Conservation (phyloP, 257 asterid genomes). For the Sherardia arvensis region DNA sequence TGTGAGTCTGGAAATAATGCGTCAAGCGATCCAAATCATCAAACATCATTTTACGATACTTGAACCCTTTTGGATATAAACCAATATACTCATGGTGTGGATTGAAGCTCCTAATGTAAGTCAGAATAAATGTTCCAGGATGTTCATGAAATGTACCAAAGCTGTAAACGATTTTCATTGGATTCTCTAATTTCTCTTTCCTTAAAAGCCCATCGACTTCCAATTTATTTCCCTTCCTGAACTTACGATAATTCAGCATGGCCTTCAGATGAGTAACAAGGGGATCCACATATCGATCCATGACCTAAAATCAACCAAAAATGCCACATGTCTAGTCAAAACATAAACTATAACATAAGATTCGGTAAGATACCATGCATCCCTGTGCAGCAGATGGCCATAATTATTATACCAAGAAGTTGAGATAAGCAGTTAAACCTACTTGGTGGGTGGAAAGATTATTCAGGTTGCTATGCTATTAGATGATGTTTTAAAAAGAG, state of each 20-base stretch:
- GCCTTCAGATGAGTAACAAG: constrained; percentile 76
- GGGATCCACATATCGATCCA: constrained; percentile 99
- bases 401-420: background rate
- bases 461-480: background rate
- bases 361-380: background rate
- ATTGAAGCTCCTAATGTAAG: constrained; percentile 79
- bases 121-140: constrained; percentile 92
- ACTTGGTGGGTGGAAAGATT: background rate
- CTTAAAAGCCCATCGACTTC: constrained; percentile 82
- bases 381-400: background rate
- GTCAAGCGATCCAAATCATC: constrained; percentile 84
- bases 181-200: constrained; percentile 72
- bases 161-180: constrained; percentile 82
- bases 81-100: constrained; percentile 97
- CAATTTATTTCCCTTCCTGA: constrained; percentile 64
- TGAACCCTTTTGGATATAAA: constrained; percentile 85
- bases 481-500: background rate
- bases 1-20: constrained; percentile 81
- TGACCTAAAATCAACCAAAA: constrained; percentile 43
- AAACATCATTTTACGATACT: constrained; percentile 83
- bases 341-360: background rate
- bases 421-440: background rate
- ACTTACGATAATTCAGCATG: constrained; percentile 92
- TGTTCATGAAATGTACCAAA: constrained; percentile 92
- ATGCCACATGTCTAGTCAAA: background rate